phyloP scores from a whole-genome alignment of 345 rosid species.

The Theobroma cacao region DNA sequence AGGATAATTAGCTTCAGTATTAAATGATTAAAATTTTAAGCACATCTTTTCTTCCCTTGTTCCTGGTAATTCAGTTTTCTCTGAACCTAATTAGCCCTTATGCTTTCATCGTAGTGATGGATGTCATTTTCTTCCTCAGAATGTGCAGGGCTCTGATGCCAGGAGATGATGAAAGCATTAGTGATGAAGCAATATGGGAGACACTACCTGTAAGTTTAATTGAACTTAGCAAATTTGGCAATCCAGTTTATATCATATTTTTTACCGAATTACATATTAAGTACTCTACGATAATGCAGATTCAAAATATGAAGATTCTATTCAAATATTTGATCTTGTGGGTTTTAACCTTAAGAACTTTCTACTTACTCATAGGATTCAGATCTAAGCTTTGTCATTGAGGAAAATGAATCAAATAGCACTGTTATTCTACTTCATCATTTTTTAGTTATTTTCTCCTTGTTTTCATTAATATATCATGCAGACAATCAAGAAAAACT shows the following conservation, averaged over 20 bases:
- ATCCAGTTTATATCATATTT: not conserved
- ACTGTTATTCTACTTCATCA: not conserved
- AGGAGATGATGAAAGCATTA: slow-evolving; percentile 85
- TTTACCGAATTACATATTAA: not conserved
- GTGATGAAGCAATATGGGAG: slow-evolving; percentile 95
- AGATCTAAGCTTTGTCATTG: not conserved
- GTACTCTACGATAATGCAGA: not conserved
- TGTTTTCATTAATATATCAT: not conserved
- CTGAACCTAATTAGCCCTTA: not conserved
- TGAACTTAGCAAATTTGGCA: not conserved
- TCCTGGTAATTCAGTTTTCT: not conserved
- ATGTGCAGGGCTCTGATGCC: slow-evolving; percentile 98
- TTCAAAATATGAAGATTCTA: not conserved
- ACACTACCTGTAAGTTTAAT: slow-evolving; percentile 81
- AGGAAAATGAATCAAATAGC: not conserved
- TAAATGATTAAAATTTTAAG: not conserved
- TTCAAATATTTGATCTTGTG: not conserved
- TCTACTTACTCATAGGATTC: slow-evolving; percentile 11
- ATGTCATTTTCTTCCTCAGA: slow-evolving; percentile 38
- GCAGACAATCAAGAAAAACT: not conserved
- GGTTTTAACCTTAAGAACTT: not conserved
- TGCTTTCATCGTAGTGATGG: not conserved
- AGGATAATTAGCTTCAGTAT: not conserved
- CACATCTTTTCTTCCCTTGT: not conserved
- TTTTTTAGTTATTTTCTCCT: not conserved